These are phyloP conservation scores for Pueraria montana DNA, from an alignment of 306 rosid genomes.

Conservation along the genomic window DNA sequence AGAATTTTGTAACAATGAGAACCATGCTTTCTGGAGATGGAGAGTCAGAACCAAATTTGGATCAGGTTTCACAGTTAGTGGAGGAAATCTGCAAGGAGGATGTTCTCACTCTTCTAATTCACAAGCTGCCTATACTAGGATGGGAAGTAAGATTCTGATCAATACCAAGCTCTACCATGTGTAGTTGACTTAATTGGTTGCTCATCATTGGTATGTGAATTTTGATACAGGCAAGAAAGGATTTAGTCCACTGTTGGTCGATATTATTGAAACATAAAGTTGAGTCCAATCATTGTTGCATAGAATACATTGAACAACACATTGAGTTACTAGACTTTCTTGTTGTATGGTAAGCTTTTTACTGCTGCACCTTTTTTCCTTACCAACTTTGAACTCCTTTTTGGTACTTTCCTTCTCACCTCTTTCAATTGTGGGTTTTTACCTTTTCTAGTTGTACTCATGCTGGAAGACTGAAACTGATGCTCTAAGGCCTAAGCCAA, in stretches of 20 bases:
- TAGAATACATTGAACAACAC: conserved; percentile 83
- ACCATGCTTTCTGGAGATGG: conserved; percentile 90
- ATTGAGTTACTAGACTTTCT: conserved; percentile 83
- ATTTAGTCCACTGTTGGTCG: conserved; percentile 89
- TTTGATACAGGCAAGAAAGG: conserved; percentile 89
- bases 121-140: conserved; percentile 82
- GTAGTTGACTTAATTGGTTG: conserved; percentile 42
- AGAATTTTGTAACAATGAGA: conserved; percentile 83
- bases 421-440: conserved; percentile 9
- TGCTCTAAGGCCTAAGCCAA: neutral
- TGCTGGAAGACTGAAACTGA: neutral
- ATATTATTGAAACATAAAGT: conserved; percentile 86
- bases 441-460: conserved; percentile 10
- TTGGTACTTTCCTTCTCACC: neutral
- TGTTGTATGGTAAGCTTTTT: conserved; percentile 81
- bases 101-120: conserved; percentile 75
- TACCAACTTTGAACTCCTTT: conserved; percentile 3
- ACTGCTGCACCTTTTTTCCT: conserved; percentile 9
- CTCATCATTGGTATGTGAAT: conserved; percentile 53
- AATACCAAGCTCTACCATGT: conserved; percentile 13
- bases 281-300: conserved; percentile 70
- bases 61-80: conserved; percentile 81
- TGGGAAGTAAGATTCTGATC: conserved; percentile 89
- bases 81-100: conserved; percentile 90
- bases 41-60: conserved; percentile 82